Evolutionary conservation across 2,329 filamentous ascomycete genomes (phyloP), one percentile per base, ranked within the genome.

Genomic region (Tolypocladium sp.): DNA sequence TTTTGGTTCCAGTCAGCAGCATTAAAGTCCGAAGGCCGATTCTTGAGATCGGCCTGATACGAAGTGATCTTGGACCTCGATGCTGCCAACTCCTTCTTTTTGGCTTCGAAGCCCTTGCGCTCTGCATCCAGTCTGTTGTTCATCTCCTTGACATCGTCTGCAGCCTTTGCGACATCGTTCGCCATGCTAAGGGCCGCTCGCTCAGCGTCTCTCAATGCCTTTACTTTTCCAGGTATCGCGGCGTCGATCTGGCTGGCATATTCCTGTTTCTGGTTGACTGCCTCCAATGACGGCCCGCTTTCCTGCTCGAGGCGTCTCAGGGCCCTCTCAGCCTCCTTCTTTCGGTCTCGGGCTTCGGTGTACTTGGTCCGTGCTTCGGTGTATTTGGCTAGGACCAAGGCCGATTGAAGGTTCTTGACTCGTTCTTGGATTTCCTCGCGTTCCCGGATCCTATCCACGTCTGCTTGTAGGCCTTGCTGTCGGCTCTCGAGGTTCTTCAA

Each of bases 381-480:
- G 67, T 90, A 93, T 62, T 82, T 77, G 25, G 88, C 81, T 42
- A 92, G 77, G 0, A 89, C 84, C 44, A 86, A 82, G 33, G 84
- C 82, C 41, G 82, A 82, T 63, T 88, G 79, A 53, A 96, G 78
- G 54, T 88, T 78, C 33, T 82, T 76, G 5, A 93, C 79, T 59
- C 82, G 83, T 57, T 82, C 76, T 66, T 88, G 78, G 56, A 92
- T 84, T 57, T 84, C 80, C 58, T 88, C 83, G 59, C 92, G 84
- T 70, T 97, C 88, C 55, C 85, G 84, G 67, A 94, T 82, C 63
- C 90, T 86, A 66, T 95, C 88, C 30, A 97, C 92, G 67, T 97
- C 92, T 12, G 84, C 86, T 67, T 90, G 85, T 52, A 95, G 84
- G 56, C 85, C 82, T 62, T 83, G 77, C 63, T 97, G 93, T 35